Evolutionary conservation across 2,329 filamentous ascomycete species (phyloP).

Genomic region (Geosmithia flava): DNA sequence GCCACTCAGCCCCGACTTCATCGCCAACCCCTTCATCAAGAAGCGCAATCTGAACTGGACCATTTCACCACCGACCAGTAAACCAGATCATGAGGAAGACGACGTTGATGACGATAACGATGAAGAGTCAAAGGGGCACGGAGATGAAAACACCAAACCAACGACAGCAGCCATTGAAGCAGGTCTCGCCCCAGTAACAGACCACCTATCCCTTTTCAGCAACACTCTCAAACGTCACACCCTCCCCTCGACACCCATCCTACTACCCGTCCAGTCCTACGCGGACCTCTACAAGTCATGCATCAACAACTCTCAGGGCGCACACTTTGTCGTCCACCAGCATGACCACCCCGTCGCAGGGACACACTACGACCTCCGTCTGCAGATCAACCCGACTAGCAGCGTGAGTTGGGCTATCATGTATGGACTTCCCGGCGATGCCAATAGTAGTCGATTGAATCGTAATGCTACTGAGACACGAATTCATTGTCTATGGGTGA

Average conservation of each 20-base stretch:
- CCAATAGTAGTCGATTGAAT: conserved; percentile 39
- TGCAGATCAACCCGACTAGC: conserved; percentile 57
- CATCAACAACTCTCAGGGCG: conserved; percentile 17
- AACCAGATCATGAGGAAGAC: conserved; percentile 2
- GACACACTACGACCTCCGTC: conserved; percentile 54
- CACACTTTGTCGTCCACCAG: conserved; percentile 60
- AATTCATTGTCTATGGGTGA: conserved; percentile 46
- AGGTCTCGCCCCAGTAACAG: conserved; percentile 18
- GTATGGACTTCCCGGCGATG: conserved; percentile 48
- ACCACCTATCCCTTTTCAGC: conserved; percentile 27
- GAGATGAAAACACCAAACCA: conserved; percentile 5
- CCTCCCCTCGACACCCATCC: conserved; percentile 10
- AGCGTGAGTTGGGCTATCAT: conserved; percentile 54
- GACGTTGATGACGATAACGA: neutral
- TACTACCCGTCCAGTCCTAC: conserved; percentile 20
- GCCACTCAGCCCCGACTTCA: conserved; percentile 17
- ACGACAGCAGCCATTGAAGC: conserved; percentile 26
- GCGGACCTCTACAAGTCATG: conserved; percentile 21
- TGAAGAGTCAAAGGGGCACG: too few species aligned
- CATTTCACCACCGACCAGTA: conserved; percentile 6
- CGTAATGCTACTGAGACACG: conserved; percentile 51
- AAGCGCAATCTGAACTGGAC: conserved; percentile 31
- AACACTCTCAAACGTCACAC: conserved; percentile 15
- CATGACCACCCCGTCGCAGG: conserved; percentile 62
- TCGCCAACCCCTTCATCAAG: conserved; percentile 33